These are phyloP conservation scores for Vitis labrusca DNA, from an alignment of 164 flowering plant genomes.

Conservation along the genomic window DNA sequence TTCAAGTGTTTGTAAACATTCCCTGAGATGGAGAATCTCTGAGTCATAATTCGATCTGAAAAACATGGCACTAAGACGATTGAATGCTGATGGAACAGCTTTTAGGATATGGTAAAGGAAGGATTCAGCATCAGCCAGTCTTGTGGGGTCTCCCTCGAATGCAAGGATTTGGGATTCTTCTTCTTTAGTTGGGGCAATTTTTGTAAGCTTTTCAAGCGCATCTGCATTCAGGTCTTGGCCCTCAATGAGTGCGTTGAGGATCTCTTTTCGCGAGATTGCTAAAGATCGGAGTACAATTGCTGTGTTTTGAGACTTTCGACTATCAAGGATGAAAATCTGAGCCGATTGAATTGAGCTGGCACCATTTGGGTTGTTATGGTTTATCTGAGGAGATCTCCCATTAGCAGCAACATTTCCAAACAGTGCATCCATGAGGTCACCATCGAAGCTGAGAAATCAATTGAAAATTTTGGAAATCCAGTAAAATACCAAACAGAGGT, in stretches of 20 bases:
- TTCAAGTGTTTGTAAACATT: constrained; percentile 27
- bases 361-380: constrained; percentile 10
- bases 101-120: constrained; percentile 35
- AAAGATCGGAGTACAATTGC: constrained; percentile 35
- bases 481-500: background rate
- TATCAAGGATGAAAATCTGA: constrained; percentile 34
- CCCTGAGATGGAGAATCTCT: constrained; percentile 20
- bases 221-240: constrained; percentile 27
- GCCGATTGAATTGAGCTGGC: background rate
- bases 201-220: constrained; percentile 30
- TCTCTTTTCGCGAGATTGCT: constrained; percentile 16
- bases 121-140: constrained; percentile 41
- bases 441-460: constrained; percentile 56
- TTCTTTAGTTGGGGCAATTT: constrained; percentile 26
- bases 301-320: constrained; percentile 37
- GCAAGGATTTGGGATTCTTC: constrained; percentile 25
- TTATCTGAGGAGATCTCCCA: constrained; percentile 42
- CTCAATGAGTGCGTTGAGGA: constrained; percentile 18
- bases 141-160: constrained; percentile 28
- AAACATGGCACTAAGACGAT: constrained; percentile 29
- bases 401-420: constrained; percentile 74
- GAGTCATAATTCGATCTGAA: constrained; percentile 24
- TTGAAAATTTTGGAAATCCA: background rate
- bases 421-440: constrained; percentile 92
- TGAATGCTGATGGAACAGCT: constrained; percentile 32